Evolutionary conservation across 2,329 filamentous ascomycete species (phyloP).

Genomic region (Hymenoscyphus linearis): DNA sequence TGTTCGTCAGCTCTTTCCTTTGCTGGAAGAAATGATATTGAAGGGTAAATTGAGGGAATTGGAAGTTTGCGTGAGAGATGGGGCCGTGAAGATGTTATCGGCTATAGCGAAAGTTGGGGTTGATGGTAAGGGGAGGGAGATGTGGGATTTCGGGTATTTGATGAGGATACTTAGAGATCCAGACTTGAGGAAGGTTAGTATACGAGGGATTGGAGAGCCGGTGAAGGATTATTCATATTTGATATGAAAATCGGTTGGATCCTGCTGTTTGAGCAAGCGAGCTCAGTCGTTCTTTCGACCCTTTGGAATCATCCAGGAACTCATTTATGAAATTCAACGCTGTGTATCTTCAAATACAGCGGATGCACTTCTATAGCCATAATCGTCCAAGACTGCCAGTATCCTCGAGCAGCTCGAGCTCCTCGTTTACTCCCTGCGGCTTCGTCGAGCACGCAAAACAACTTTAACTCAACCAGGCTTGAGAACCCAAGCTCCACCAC

Average conservation of each 20-base stretch:
- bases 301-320: not conserved
- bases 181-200: not conserved
- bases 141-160: not conserved
- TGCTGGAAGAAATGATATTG: conserved; percentile 25
- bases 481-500: not conserved
- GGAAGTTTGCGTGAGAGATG: conserved; percentile 13
- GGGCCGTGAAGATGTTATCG: not conserved
- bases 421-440: not conserved
- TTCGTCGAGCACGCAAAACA: not conserved
- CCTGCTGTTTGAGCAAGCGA: not conserved
- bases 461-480: not conserved
- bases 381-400: not conserved
- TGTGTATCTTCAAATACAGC: not conserved
- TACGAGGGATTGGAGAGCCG: not conserved
- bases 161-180: not conserved
- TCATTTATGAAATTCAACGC: not conserved
- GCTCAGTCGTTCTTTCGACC: not conserved
- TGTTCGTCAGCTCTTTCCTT: conserved; percentile 22
- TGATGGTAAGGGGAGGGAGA: not conserved
- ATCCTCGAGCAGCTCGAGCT: not conserved
- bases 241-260: not conserved
- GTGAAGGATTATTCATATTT: not conserved
- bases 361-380: not conserved
- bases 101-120: not conserved
- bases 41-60: conserved; percentile 25